phyloP scores from a whole-genome alignment of 2,329 filamentous ascomycete genomes.

The Penicillium sp. region DNA sequence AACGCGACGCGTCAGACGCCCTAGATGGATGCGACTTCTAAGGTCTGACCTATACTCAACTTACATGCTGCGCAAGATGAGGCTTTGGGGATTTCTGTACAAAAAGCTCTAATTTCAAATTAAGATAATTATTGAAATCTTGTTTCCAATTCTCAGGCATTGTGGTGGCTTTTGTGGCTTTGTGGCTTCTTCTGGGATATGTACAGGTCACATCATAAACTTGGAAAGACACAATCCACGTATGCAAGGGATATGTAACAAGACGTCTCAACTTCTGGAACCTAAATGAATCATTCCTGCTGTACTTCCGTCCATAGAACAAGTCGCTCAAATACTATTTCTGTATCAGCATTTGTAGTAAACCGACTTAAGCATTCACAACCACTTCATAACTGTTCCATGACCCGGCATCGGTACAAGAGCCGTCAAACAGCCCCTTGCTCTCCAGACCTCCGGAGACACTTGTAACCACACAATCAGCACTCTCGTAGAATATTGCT shows the following conservation, averaged over 20 bases:
- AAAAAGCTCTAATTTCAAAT: background rate
- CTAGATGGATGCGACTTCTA: background rate
- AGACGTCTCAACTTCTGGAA: constrained; percentile 17
- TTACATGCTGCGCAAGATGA: background rate
- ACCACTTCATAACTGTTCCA: background rate
- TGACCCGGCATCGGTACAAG: background rate
- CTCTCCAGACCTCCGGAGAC: background rate
- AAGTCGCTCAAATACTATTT: too few species aligned
- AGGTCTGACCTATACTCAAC: background rate
- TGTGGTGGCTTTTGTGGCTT: background rate
- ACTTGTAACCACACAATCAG: background rate
- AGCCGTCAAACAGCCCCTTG: background rate
- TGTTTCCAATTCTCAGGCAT: background rate
- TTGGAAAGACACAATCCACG: background rate
- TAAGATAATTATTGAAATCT: background rate
- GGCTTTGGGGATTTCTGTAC: background rate
- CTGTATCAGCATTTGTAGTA: background rate
- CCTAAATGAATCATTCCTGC: too few species aligned
- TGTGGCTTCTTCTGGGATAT: background rate
- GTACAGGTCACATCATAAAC: background rate
- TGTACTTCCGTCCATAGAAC: too few species aligned
- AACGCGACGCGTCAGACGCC: background rate
- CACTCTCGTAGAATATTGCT: background rate
- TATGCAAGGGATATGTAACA: constrained; percentile 1
- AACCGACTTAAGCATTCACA: background rate